Base-by-base conservation (phyloP, 306 rosid genomes). In the Benincasa hispida region DNA sequence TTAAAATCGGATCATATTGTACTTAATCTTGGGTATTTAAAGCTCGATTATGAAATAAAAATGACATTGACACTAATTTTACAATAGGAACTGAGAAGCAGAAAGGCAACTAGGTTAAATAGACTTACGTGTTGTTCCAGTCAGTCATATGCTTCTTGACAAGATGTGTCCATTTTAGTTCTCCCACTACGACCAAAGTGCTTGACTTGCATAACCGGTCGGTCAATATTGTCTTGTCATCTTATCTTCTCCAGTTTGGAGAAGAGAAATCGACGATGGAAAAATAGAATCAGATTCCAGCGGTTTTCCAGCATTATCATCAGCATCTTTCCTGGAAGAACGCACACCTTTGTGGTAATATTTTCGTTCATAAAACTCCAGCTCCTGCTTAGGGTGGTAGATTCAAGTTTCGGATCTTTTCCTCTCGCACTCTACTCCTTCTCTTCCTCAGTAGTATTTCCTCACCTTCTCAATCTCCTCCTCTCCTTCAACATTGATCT, bases 111-210 rank as follows among this genome's bases (percentile, higher is more conserved):
- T 0, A 15, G 47, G 22, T 25, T 59, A 75, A 78, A 75, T 61
- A 10, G 42, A 86, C 98, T 86, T 85, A 93, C 96, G 98, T 96
- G 75, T 85, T 89, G 84, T 94, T 92, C 97, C 97, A 94, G 81
- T 94, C 97, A 22, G 98, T 94, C 39, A 97, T 94, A 81, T 94
- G 97, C 84, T 94, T 96, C 17, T 89, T 91, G 81, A 94, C 97
- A 83, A 91, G 97, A 88, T 94, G 98, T 3, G 97, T 89, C 98
- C 98, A 94, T 80, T 94, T n/a, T 94, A 25, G 96, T 89, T 88
- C 97, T 87, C 79, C 98, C 98, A 86, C 98, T 94, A 6, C 96
- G 94, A 77, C 97, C 98, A 82, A 94, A 94, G 87, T 94, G 98
- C 87, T 91, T 94, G 82, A 94, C 97, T 85, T 94, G 98, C 98